Conservation (phyloP, 2,329 filamentous ascomycete genomes). For the Neobulgaria alba region DNA sequence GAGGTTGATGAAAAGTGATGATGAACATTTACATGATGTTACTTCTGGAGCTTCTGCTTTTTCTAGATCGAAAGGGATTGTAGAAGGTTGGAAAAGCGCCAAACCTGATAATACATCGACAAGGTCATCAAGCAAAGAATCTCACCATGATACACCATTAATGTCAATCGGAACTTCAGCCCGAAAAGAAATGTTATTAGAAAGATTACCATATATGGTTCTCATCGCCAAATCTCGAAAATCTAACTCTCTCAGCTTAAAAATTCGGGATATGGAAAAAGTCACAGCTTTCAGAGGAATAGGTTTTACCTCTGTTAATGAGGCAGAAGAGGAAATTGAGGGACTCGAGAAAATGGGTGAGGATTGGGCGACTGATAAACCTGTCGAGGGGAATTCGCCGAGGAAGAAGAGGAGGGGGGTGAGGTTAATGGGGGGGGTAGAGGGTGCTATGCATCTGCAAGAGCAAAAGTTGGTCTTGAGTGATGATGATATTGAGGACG, state of each 20-base stretch:
- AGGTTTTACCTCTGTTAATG: constrained; percentile 32
- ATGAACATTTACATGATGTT: constrained; percentile 29
- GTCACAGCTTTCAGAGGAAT: constrained; percentile 30
- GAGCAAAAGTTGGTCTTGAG: constrained; percentile 60
- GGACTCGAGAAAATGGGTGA: constrained; percentile 32
- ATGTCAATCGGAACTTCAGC: constrained; percentile 54
- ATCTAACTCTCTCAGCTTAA: constrained; percentile 19
- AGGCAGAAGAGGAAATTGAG: constrained; percentile 38
- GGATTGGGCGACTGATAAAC: constrained; percentile 54
- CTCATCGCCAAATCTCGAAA: constrained; percentile 43
- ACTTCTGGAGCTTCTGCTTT: constrained; percentile 42
- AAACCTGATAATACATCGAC: background rate
- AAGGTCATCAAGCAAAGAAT: constrained; percentile 4
- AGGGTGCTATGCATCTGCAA: constrained; percentile 13
- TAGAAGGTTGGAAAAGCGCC: constrained; percentile 29
- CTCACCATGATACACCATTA: constrained; percentile 33
- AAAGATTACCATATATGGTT: constrained; percentile 79
- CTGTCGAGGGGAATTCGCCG: constrained; percentile 44
- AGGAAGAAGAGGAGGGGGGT: constrained; percentile 35
- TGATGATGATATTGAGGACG: constrained; percentile 79
- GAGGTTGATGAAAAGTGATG: constrained; percentile 49
- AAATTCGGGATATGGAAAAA: constrained; percentile 32
- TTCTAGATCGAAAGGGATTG: constrained; percentile 33
- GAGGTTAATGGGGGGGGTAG: constrained; percentile 14
- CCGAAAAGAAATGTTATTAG: constrained; percentile 67